A percentile compares a stretch with the other conserved stretches of the same genome.
Evolutionary conservation across 257 asterid genomes (phyloP).

Genomic region (Gardenia jasminoides): DNA sequence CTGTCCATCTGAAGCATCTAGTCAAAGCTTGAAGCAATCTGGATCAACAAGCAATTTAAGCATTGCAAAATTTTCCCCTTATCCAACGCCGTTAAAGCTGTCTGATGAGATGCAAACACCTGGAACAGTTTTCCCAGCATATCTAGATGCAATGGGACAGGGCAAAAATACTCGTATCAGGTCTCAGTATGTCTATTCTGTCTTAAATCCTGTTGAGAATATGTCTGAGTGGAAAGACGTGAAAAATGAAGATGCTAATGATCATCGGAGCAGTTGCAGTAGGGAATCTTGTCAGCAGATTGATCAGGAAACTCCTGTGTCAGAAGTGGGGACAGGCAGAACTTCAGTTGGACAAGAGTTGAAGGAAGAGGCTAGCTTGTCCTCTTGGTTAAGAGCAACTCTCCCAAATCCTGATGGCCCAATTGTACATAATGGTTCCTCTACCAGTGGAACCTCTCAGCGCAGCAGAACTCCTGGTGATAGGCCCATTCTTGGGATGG

Average conservation of each 20-base stretch:
- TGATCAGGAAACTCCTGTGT: constrained; percentile 26
- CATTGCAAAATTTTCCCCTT: constrained; percentile 49
- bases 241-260: constrained; percentile 38
- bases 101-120: constrained; percentile 91
- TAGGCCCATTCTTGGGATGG: constrained; percentile 91
- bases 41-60: constrained; percentile 31
- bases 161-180: constrained; percentile 51
- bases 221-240: constrained; percentile 37
- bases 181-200: constrained; percentile 66
- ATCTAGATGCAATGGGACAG: constrained; percentile 40
- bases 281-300: constrained; percentile 25
- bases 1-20: constrained; percentile 36
- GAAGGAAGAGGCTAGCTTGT: constrained; percentile 46
- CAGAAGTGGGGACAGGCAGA: constrained; percentile 25
- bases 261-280: constrained; percentile 16
- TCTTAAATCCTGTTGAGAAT: constrained; percentile 45
- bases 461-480: constrained; percentile 49
- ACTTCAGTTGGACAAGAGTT: constrained; percentile 35
- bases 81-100: constrained; percentile 74
- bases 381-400: constrained; percentile 61
- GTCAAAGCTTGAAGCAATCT: constrained; percentile 32
- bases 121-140: constrained; percentile 77
- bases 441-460: constrained; percentile 23
- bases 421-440: constrained; percentile 24
- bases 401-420: constrained; percentile 31